Evolutionary conservation across 1,139 yeast genomes (phyloP).

Genomic region (Protomyces arabidopsidicola): DNA sequence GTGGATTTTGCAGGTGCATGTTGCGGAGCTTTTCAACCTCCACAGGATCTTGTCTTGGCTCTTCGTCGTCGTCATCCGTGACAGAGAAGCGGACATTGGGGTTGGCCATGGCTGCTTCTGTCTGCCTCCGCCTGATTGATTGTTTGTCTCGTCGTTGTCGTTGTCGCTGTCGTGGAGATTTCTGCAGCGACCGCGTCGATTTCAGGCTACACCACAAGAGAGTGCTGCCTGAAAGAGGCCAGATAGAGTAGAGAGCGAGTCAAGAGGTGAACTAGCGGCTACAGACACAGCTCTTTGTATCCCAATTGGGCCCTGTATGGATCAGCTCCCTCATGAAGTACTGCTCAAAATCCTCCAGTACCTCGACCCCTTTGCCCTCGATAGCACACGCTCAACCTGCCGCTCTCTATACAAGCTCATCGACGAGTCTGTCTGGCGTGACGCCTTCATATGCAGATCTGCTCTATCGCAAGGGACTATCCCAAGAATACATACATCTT

Average conservation of each 20-base stretch:
- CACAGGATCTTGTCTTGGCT: conserved; percentile 12
- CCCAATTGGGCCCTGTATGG: background rate
- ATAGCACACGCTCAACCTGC: background rate
- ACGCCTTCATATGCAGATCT: background rate
- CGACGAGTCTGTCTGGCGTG: background rate
- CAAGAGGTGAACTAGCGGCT: no score
- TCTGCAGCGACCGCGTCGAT: no score
- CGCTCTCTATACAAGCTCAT: background rate
- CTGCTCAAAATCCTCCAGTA: background rate
- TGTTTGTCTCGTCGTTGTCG: no score
- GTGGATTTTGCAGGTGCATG: background rate
- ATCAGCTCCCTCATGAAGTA: background rate
- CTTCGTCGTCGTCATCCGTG: conserved; percentile 16
- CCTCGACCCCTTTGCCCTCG: background rate
- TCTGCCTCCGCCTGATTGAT: background rate
- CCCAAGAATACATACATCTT: background rate
- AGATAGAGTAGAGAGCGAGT: no score
- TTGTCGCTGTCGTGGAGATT: no score
- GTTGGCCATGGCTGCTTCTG: background rate
- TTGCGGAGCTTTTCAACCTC: conserved; percentile 14
- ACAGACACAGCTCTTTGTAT: no score
- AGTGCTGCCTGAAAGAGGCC: no score
- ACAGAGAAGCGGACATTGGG: conserved; percentile 16
- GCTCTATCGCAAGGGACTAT: background rate
- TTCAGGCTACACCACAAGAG: no score